Conservation (phyloP, 2,329 filamentous ascomycete genomes). For the Fusarium xylarioides region DNA sequence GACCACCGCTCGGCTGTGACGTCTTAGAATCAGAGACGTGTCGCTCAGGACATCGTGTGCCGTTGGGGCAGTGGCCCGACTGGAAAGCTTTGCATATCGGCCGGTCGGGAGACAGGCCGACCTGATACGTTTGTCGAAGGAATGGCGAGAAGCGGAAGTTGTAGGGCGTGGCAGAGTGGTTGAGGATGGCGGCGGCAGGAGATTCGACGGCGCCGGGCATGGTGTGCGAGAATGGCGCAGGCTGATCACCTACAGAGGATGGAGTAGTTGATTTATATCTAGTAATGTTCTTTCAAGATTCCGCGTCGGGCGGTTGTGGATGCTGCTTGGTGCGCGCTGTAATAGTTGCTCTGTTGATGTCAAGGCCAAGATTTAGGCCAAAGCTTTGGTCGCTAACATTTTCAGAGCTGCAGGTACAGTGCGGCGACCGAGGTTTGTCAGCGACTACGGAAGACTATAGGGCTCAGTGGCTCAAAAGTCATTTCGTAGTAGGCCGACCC, state of each 20-base stretch:
- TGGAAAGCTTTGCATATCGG: slow-evolving; percentile 88
- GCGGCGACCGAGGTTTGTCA: slow-evolving; percentile 24
- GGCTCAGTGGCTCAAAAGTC: too few relatives aligned
- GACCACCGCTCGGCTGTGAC: slow-evolving; percentile 58
- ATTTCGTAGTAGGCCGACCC: too few relatives aligned
- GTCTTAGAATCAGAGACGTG: slow-evolving; percentile 64
- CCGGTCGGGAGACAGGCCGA: slow-evolving; percentile 80
- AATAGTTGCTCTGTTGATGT: slow-evolving; percentile 10
- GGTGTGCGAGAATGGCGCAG: slow-evolving; percentile 19
- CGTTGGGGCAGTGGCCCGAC: slow-evolving; percentile 86
- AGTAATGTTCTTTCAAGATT: background rate
- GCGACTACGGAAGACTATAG: too few relatives aligned
- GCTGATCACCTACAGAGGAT: slow-evolving; percentile 11
- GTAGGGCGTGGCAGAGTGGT: slow-evolving; percentile 65
- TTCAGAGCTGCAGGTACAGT: slow-evolving; percentile 26
- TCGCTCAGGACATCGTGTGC: slow-evolving; percentile 84
- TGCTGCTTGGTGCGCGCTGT: background rate
- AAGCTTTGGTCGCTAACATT: slow-evolving; percentile 17
- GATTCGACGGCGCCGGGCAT: slow-evolving; percentile 47
- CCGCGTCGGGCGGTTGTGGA: background rate
- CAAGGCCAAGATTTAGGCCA: background rate
- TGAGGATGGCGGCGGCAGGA: slow-evolving; percentile 60
- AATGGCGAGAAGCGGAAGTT: slow-evolving; percentile 88
- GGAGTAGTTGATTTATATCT: background rate
- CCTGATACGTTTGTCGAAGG: slow-evolving; percentile 82